Evolutionary conservation across 1,139 yeast species (phyloP).

Genomic region (Kodamaea alishanica): DNA sequence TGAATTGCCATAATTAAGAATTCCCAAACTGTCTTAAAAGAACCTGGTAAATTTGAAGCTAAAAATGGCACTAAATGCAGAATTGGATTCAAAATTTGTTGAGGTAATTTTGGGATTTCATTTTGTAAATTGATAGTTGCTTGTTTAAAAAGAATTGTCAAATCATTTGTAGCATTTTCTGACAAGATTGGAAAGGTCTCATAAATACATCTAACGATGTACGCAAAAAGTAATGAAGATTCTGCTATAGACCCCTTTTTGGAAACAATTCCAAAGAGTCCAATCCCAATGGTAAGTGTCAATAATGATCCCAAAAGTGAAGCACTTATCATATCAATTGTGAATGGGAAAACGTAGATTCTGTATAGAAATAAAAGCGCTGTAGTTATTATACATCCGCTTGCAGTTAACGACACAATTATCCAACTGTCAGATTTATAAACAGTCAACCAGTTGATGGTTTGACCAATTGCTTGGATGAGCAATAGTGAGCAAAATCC

Average conservation of each 20-base stretch:
- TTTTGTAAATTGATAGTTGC: slow-evolving; percentile 36
- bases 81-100: slow-evolving; percentile 37
- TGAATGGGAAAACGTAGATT: slow-evolving; percentile 71
- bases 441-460: slow-evolving; percentile 68
- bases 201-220: slow-evolving; percentile 87
- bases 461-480: slow-evolving; percentile 87
- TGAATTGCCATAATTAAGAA: slow-evolving; percentile 65
- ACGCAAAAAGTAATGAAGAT: slow-evolving; percentile 79
- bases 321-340: slow-evolving; percentile 72
- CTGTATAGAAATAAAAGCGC: slow-evolving; percentile 77
- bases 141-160: slow-evolving; percentile 35
- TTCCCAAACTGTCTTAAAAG: slow-evolving; percentile 65
- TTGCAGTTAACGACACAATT: slow-evolving; percentile 65
- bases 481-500: slow-evolving; percentile 88
- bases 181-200: slow-evolving; percentile 85
- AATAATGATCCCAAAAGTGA: slow-evolving; percentile 81
- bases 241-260: slow-evolving; percentile 87
- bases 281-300: slow-evolving; percentile 70
- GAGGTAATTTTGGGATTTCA: slow-evolving; percentile 40
- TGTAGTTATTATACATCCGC: slow-evolving; percentile 73
- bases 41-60: slow-evolving; percentile 53
- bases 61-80: slow-evolving; percentile 43
- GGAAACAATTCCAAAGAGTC: slow-evolving; percentile 79
- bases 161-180: slow-evolving; percentile 42
- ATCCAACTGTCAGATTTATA: slow-evolving; percentile 75